Evolutionary conservation across 441 rosid genomes (phyloP).

Genomic region (Gossypium laxum): DNA sequence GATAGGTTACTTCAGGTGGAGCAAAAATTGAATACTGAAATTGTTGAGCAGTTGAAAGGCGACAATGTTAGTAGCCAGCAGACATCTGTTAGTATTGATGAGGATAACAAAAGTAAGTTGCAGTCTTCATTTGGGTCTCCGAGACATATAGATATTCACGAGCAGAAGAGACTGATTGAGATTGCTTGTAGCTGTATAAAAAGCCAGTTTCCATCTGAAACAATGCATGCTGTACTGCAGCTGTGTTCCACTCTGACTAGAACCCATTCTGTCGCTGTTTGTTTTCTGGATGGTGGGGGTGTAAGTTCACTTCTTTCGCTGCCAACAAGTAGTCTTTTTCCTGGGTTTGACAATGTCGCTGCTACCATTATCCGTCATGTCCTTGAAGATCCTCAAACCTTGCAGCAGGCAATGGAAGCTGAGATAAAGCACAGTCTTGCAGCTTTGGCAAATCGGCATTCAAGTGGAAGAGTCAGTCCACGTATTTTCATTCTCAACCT

Average conservation of each 20-base stretch:
- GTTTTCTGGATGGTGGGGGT: slow-evolving; percentile 83
- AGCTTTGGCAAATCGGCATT: slow-evolving; percentile 72
- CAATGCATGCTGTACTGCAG: slow-evolving; percentile 88
- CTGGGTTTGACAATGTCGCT: slow-evolving; percentile 87
- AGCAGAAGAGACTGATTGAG: slow-evolving; percentile 75
- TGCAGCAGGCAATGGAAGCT: slow-evolving; percentile 98
- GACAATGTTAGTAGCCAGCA: slow-evolving; percentile 38
- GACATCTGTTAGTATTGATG: slow-evolving; percentile 45
- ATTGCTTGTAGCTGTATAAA: slow-evolving; percentile 76
- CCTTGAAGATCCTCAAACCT: slow-evolving; percentile 96
- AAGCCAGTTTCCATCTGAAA: slow-evolving; percentile 76
- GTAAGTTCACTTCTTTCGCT: slow-evolving; percentile 63
- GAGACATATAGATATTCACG: slow-evolving; percentile 44
- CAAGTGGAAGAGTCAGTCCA: slow-evolving; percentile 73
- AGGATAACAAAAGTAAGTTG: slow-evolving; percentile 58
- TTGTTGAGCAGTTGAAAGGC: slow-evolving; percentile 62
- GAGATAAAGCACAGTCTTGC: slow-evolving; percentile 82
- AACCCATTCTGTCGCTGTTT: slow-evolving; percentile 69
- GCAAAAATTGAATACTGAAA: slow-evolving; percentile 64
- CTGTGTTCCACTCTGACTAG: slow-evolving; percentile 80
- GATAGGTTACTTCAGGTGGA: slow-evolving; percentile 87
- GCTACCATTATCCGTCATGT: slow-evolving; percentile 81
- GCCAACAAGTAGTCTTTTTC: slow-evolving; percentile 79
- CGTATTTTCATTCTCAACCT: slow-evolving; percentile 67
- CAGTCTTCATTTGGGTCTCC: slow-evolving; percentile 45